Conservation (phyloP, 2,329 filamentous ascomycete species). For the Hypoxylon sp. region DNA sequence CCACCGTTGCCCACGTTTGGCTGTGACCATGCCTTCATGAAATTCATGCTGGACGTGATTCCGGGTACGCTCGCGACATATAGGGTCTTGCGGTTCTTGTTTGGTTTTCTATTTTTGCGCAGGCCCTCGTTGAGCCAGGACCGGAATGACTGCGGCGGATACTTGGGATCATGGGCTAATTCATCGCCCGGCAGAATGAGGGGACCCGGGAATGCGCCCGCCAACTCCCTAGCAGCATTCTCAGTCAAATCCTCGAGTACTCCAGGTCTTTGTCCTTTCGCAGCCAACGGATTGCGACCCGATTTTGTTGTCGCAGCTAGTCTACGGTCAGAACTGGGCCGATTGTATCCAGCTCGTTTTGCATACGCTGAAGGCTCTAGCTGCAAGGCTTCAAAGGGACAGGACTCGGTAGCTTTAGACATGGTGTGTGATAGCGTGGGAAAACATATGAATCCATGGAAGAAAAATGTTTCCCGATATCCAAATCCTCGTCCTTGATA, state of each 20-base stretch:
- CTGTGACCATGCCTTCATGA: conserved; percentile 61
- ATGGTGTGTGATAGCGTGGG: background rate
- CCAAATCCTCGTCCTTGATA: background rate
- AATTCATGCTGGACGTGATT: conserved; percentile 55
- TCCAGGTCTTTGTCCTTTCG: conserved; percentile 18
- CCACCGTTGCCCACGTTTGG: conserved; percentile 44
- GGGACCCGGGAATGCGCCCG: conserved; percentile 68
- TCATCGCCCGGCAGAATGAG: conserved; percentile 73
- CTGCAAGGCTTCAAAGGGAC: conserved; percentile 45
- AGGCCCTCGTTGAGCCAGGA: conserved; percentile 63
- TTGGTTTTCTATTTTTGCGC: conserved; percentile 64
- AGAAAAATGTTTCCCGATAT: background rate
- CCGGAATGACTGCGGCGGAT: conserved; percentile 66
- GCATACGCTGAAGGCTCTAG: conserved; percentile 54
- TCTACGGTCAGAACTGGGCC: conserved; percentile 49
- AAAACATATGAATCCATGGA: background rate
- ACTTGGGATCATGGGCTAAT: conserved; percentile 67
- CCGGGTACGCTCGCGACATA: conserved; percentile 67
- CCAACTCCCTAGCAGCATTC: conserved; percentile 42
- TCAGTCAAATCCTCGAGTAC: conserved; percentile 41
- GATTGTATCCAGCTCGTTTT: conserved; percentile 51
- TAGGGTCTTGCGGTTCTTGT: conserved; percentile 61
- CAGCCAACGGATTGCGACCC: conserved; percentile 47
- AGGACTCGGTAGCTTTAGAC: conserved; percentile 15
- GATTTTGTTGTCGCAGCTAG: conserved; percentile 52